Conservation (phyloP, 2,329 filamentous ascomycete species). For the Phialocephala subalpina region DNA sequence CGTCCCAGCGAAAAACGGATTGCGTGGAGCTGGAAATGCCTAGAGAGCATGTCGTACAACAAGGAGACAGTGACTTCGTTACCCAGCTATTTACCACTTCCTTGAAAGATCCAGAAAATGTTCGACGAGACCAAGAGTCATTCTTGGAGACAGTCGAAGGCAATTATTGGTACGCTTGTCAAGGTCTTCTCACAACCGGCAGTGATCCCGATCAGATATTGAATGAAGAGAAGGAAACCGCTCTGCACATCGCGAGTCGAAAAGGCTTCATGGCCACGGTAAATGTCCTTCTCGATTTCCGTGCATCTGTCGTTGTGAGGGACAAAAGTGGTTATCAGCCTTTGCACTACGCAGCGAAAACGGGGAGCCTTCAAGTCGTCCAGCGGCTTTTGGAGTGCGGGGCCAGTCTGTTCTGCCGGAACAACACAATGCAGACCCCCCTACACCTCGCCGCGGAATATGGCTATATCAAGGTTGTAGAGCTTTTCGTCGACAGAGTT, state of each 20-base stretch:
- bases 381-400: constrained; percentile 9
- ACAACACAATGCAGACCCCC: constrained; percentile 16
- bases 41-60: neutral
- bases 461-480: constrained; percentile 6
- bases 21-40: neutral
- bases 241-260: constrained; percentile 15
- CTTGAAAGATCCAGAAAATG: neutral
- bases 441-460: constrained; percentile 13
- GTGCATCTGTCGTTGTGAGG: constrained; percentile 3
- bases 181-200: neutral
- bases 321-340: constrained; percentile 6
- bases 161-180: neutral
- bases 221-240: neutral
- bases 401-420: constrained; percentile 6
- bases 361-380: neutral
- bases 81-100: neutral
- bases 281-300: constrained; percentile 8
- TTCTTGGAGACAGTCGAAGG: neutral
- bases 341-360: constrained; percentile 10
- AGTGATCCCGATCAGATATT: constrained; percentile 1
- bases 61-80: neutral
- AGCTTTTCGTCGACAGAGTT: constrained; percentile 1
- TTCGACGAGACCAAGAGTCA: neutral
- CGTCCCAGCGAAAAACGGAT: neutral
- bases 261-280: neutral